phyloP scores from a whole-genome alignment of 2,329 filamentous ascomycete species.

The Trichophaea hybrida region DNA sequence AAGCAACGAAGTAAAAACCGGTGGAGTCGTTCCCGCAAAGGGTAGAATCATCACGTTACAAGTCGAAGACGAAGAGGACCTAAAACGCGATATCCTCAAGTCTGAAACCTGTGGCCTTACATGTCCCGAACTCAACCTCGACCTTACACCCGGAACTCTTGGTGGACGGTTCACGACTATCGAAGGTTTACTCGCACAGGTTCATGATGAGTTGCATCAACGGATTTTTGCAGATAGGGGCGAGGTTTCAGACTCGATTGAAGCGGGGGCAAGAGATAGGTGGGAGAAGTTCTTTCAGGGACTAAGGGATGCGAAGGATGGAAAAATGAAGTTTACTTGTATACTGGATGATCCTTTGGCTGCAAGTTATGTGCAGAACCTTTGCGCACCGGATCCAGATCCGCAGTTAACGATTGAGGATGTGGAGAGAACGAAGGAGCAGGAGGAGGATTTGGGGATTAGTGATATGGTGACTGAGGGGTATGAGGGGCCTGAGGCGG shows the following conservation, averaged over 20 bases:
- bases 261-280: constrained; percentile 46
- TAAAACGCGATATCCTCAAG: constrained; percentile 89
- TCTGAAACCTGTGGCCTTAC: constrained; percentile 79
- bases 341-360: constrained; percentile 78
- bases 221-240: constrained; percentile 64
- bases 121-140: constrained; percentile 73
- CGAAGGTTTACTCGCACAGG: constrained; percentile 82
- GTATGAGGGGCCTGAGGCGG: constrained; percentile 48
- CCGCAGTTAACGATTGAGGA: constrained; percentile 67
- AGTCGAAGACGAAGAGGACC: constrained; percentile 55
- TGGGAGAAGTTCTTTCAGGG: constrained; percentile 73
- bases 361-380: constrained; percentile 83
- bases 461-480: constrained; percentile 85
- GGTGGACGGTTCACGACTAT: constrained; percentile 95
- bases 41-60: constrained; percentile 70
- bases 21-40: constrained; percentile 74
- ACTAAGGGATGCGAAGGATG: constrained; percentile 63
- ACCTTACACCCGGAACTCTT: constrained; percentile 83
- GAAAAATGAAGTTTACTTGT: constrained; percentile 66
- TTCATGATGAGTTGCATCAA: constrained; percentile 72
- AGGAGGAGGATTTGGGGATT: constrained; percentile 84
- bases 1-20: constrained; percentile 95
- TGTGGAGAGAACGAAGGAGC: constrained; percentile 76
- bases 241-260: constrained; percentile 65
- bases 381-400: constrained; percentile 65